Evolutionary conservation across 345 rosid species (phyloP).

Genomic region (Raphanus raphanistrum): DNA sequence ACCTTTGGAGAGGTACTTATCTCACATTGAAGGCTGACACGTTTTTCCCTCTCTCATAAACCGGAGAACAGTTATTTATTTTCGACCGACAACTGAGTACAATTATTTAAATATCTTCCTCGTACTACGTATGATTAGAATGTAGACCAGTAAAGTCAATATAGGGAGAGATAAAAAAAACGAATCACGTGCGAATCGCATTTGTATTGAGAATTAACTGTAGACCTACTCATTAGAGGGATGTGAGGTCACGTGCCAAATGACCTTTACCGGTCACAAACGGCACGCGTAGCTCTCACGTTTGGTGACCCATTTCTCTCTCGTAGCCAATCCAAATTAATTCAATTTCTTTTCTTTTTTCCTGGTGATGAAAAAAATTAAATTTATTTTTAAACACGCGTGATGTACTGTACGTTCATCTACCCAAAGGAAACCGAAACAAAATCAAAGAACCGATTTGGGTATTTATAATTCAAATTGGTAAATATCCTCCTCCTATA

Average conservation of each 20-base stretch:
- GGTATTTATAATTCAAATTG: not conserved
- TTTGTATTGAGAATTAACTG: constrained; percentile 5
- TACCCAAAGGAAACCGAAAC: constrained; percentile 26
- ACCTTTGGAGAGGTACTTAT: not conserved
- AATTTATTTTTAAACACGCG: not conserved
- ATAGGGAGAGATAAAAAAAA: not conserved
- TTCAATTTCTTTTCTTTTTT: not conserved
- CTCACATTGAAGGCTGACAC: too few relatives aligned
- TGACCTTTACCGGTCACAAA: constrained; percentile 34
- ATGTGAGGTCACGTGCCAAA: constrained; percentile 31
- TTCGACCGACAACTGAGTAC: constrained; percentile 6
- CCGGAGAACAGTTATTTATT: constrained; percentile 10
- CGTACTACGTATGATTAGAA: constrained; percentile 30
- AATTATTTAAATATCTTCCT: constrained; percentile 16
- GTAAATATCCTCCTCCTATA: not conserved
- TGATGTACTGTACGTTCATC: not conserved
- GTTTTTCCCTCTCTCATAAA: too few relatives aligned
- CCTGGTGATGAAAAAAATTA: too few relatives aligned
- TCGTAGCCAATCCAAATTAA: constrained; percentile 25
- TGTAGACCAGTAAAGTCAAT: constrained; percentile 21
- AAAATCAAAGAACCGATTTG: not conserved
- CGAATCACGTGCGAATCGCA: constrained; percentile 28
- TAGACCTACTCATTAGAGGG: not conserved
- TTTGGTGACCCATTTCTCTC: constrained; percentile 37
- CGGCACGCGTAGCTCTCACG: constrained; percentile 41